A percentile compares a stretch with the other conserved stretches of the same genome.
Conservation (phyloP, 352 stramenopile species). For the Detonula confervacea region DNA sequence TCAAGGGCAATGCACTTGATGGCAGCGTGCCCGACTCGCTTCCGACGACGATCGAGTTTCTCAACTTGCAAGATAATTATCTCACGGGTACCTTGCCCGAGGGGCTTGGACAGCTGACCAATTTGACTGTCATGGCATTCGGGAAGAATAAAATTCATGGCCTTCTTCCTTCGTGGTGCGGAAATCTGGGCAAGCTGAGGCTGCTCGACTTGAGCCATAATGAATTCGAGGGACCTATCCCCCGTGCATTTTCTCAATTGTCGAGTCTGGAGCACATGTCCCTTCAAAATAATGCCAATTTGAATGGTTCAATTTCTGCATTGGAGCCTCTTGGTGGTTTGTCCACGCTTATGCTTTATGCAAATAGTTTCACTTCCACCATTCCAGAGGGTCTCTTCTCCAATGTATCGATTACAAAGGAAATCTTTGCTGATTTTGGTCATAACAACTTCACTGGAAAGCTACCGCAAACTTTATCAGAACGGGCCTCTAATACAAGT, state of each 20-base stretch:
- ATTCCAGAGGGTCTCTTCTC: conserved; percentile 9
- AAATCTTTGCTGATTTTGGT: conserved; percentile 7
- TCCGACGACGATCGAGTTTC: background rate
- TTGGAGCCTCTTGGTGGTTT: conserved; percentile 27
- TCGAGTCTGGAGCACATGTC: conserved; percentile 30
- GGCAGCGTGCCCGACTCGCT: background rate
- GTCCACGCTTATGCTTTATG: conserved; percentile 14
- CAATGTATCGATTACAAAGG: background rate
- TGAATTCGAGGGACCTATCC: conserved; percentile 39
- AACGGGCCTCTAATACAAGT: background rate
- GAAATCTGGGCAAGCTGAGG: conserved; percentile 25
- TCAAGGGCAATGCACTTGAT: background rate
- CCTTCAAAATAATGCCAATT: conserved; percentile 31
- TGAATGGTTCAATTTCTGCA: conserved; percentile 38
- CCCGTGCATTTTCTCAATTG: conserved; percentile 32
- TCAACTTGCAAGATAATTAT: conserved; percentile 9
- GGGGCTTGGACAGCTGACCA: conserved; percentile 1
- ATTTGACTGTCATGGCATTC: background rate
- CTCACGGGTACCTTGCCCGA: conserved; percentile 1
- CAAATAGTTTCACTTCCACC: conserved; percentile 38
- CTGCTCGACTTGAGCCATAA: conserved; percentile 38
- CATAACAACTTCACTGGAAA: conserved; percentile 7
- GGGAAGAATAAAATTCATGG: conserved; percentile 8
- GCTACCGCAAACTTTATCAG: background rate
- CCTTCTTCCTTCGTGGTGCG: background rate